Evolutionary conservation across 192 early-diverging fungal species (phyloP).

Genomic region (Gryganskiella cystojenkinii): DNA sequence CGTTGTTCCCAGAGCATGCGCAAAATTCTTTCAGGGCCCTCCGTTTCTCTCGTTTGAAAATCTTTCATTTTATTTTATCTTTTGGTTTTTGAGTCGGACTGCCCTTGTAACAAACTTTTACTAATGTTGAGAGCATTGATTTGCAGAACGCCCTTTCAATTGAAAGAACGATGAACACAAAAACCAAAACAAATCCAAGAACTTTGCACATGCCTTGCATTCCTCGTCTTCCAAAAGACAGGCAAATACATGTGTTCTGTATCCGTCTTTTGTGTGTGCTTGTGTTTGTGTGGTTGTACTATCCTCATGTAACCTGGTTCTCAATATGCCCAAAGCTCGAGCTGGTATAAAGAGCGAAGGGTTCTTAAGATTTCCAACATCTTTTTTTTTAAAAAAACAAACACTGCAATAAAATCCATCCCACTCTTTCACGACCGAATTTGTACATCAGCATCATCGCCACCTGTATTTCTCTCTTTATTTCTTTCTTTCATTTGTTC

Average conservation of each 20-base stretch:
- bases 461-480: not conserved
- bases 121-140: too few species aligned
- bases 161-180: not conserved
- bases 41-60: not conserved
- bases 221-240: too few species aligned
- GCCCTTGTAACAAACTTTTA: not conserved
- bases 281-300: too few species aligned
- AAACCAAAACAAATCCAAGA: too few species aligned
- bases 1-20: not conserved
- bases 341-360: too few species aligned
- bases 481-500: not conserved
- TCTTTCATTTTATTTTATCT: not conserved
- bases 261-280: not conserved
- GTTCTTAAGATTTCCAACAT: too few species aligned
- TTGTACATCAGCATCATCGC: constrained; percentile 7
- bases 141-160: not conserved
- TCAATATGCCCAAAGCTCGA: too few species aligned
- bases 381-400: too few species aligned
- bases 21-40: not conserved
- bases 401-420: too few species aligned
- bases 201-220: too few species aligned
- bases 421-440: too few species aligned
- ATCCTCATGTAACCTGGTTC: too few species aligned
- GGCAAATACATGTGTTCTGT: not conserved
- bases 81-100: not conserved